Base-by-base conservation (phyloP, 257 asterid species). In the Lavandula angustifolia region DNA sequence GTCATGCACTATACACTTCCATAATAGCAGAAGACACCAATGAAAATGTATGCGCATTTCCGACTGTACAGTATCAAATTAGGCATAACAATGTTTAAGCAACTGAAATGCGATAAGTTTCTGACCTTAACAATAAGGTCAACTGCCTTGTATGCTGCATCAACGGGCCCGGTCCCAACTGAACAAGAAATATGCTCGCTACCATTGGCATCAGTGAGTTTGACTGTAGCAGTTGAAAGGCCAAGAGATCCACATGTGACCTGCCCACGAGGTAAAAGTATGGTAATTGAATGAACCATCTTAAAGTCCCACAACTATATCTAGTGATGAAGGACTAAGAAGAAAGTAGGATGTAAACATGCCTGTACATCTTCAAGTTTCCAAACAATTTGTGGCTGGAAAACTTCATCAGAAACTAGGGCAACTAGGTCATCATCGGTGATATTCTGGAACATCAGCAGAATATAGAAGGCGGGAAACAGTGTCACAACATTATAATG, bases 111-210 rank as follows among this genome's bases (percentile, higher is more conserved):
- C 63, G 29, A 41, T 17, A 68, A 60, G 74, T 48, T 71, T 38
- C 80, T 34, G 34, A 92, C 99, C 97, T 92, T 81, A 53, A 85
- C 87, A 73, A 83, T 68, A 66, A 80, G 86, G 79, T 92, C 99
- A 80, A 89, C 86, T 8, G 97, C 97, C 80, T 87, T 87, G 56
- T 89, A 92, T 38, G 97, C 95, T 35, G 99, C 97, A 78, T 89
- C 97, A 69, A 92, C 96, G 3, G 99, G 99, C 62, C 99, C 99
- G 4, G 92, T 85, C 75, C 99, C 99, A 67, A 89, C 92, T 60
- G 99, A 85, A 79, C 94, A 92, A 56, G 88, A 78, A 66, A 89
- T 73, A 62, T 81, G 94, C 76, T 78, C 91, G 3, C 62, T 66
- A 35, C 92, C 96, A 65, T 86, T 67, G 0, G 77, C 81, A 57